Conservation (phyloP, 2,329 filamentous ascomycete genomes). For the Colletotrichum cuscutae region DNA sequence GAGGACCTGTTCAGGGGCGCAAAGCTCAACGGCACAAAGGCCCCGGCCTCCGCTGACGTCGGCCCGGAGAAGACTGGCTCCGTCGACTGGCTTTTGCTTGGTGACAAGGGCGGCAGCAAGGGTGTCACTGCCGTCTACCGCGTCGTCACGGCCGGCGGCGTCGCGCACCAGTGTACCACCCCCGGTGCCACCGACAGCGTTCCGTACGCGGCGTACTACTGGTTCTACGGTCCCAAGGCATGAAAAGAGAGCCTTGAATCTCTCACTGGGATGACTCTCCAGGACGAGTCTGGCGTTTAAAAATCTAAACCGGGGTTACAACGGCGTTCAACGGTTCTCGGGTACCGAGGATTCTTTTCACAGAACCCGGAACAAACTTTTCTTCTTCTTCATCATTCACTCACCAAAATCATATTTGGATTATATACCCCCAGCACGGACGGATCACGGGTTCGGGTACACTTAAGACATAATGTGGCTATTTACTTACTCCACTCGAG, state of each 20-base stretch:
- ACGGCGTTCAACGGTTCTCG: not conserved
- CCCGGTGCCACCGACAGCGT: conserved; percentile 59
- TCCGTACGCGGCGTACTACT: conserved; percentile 67
- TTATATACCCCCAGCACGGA: conserved; percentile 28
- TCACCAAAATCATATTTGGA: conserved; percentile 1
- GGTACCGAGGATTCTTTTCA: not conserved
- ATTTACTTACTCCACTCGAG: no score
- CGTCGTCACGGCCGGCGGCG: conserved; percentile 64
- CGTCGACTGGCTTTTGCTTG: conserved; percentile 65
- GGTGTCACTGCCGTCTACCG: conserved; percentile 61
- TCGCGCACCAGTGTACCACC: conserved; percentile 52
- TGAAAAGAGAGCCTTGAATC: not conserved
- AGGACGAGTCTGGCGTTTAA: not conserved
- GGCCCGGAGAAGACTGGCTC: conserved; percentile 61
- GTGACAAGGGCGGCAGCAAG: conserved; percentile 49
- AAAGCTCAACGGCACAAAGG: conserved; percentile 62
- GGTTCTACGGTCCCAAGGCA: conserved; percentile 58
- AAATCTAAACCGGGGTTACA: not conserved
- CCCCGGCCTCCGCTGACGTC: conserved; percentile 59
- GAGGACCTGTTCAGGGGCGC: conserved; percentile 53
- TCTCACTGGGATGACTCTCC: not conserved
- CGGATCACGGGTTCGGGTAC: not conserved
- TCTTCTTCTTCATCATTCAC: not conserved
- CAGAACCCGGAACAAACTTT: not conserved
- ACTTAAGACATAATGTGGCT: not conserved